A percentile compares a stretch with the other conserved stretches of the same genome.
These are phyloP conservation scores for Ophiostoma australiae DNA, from an alignment of 2,329 filamentous ascomycete species.

Conservation along the genomic window DNA sequence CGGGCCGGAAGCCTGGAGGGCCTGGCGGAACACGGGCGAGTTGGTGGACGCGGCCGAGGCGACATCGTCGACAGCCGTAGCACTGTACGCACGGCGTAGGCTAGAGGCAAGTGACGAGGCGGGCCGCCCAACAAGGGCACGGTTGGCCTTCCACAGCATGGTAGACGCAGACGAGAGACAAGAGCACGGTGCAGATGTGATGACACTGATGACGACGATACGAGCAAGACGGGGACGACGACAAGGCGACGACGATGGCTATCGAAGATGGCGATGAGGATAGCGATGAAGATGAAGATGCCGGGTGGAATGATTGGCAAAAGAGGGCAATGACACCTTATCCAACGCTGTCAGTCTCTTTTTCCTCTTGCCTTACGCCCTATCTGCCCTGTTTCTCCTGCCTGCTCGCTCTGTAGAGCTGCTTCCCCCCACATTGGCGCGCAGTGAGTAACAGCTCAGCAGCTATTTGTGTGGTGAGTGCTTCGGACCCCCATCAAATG, in stretches of 20 bases:
- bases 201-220: background rate
- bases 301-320: background rate
- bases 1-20: constrained; percentile 19
- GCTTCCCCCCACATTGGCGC: background rate
- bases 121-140: constrained; percentile 4
- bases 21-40: constrained; percentile 15
- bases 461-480: background rate
- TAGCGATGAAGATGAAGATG: background rate
- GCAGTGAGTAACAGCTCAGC: background rate
- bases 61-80: constrained; percentile 1
- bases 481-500: background rate
- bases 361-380: background rate
- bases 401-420: background rate
- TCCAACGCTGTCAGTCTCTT: background rate
- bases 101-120: background rate
- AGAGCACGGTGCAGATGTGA: background rate
- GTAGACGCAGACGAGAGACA: background rate
- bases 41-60: constrained; percentile 9
- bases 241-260: background rate
- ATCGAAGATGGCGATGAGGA: background rate
- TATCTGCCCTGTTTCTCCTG: background rate
- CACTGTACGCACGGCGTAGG: constrained; percentile 18
- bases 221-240: background rate
- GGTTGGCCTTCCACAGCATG: constrained; percentile 15
- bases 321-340: background rate